Evolutionary conservation across 1,284 basidiomycete genomes (phyloP), one percentile per base, ranked within the genome.

Genomic region (Malassezia globosa): DNA sequence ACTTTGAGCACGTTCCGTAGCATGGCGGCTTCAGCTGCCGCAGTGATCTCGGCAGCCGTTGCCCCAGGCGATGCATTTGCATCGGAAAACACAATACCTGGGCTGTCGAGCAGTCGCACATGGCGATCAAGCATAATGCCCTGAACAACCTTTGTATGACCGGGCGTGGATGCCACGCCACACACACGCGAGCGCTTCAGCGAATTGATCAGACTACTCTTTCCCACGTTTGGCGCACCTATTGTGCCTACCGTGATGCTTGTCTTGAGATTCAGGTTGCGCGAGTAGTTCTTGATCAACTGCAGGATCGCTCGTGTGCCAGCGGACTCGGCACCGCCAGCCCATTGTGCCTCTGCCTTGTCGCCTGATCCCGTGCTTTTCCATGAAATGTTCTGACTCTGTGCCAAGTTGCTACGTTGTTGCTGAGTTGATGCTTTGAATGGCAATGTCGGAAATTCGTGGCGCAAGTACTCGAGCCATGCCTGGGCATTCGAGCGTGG

Each of bases 191-290:
- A 48, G 36, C 90, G 77, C 73, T 94, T 92, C 46, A 97, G 76
- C 43, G 86, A 87, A 73, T 97, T 97, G 75, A 97, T 95, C 50
- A 97, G 72, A 60, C 82, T 87, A 51, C 85, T 89, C 75, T 97
- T 97, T 8, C 92, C 92, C 46, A 96, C 92, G 73, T 97, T 97
- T 3, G 92, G 92, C 67, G 90, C 92, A 1, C 92, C 92, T 25
- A 96, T 87, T 19, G 96, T 84, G 14, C 92, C 92, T 46, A 96
- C 82, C 0, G 88, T 92, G 41, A 70, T 61, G 10, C 59, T 62
- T 26, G 63, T 60, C 48, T 63, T 66, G 16, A 61, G 47, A 46
- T 61, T 61, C 18, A 60, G 42, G 38, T 58, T 62, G 27, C 64
- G 80, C 73, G 34, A 86, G 73, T 89, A 94, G 14, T 87, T 86